A percentile compares a stretch with the other conserved stretches of the same genome.
These are phyloP conservation scores for Anastatica hierochuntica DNA, from an alignment of 345 rosid species.

Conservation along the genomic window DNA sequence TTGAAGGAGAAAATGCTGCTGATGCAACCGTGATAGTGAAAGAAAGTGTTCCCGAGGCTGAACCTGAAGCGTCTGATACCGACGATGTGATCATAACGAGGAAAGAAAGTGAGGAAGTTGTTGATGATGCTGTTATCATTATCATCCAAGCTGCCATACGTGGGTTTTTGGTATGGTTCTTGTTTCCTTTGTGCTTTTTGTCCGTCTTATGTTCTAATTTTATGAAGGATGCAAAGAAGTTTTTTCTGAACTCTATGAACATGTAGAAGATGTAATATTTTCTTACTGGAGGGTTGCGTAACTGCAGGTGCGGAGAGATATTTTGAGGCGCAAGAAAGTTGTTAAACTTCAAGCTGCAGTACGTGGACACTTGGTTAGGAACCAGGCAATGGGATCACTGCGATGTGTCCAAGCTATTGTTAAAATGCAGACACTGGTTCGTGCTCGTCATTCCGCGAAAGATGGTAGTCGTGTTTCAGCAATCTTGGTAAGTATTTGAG, in stretches of 20 bases:
- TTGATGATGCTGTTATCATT: conserved; percentile 32
- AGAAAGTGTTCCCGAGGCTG: conserved; percentile 18
- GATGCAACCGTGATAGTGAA: conserved; percentile 10
- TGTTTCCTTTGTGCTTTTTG: background rate
- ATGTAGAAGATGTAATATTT: background rate
- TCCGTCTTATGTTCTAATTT: background rate
- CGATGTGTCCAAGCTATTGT: conserved; percentile 83
- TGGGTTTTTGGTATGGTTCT: conserved; percentile 41
- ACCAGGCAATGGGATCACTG: conserved; percentile 74
- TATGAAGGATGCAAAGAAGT: no score
- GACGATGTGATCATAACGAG: conserved; percentile 23
- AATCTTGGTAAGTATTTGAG: conserved; percentile 29
- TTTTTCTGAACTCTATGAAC: background rate
- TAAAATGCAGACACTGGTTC: conserved; percentile 84
- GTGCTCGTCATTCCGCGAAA: conserved; percentile 46
- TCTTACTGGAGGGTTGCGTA: no score
- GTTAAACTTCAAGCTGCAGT: conserved; percentile 87
- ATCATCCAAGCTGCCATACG: conserved; percentile 54
- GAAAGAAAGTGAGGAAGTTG: conserved; percentile 23
- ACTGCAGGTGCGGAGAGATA: conserved; percentile 52
- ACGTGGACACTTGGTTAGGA: conserved; percentile 87
- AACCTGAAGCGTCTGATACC: conserved; percentile 23
- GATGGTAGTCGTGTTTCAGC: conserved; percentile 24
- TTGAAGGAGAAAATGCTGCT: background rate
- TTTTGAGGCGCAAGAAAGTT: conserved; percentile 55